Conservation (phyloP, 108 stramenopile genomes). For the Fragilaria crotonensis region DNA sequence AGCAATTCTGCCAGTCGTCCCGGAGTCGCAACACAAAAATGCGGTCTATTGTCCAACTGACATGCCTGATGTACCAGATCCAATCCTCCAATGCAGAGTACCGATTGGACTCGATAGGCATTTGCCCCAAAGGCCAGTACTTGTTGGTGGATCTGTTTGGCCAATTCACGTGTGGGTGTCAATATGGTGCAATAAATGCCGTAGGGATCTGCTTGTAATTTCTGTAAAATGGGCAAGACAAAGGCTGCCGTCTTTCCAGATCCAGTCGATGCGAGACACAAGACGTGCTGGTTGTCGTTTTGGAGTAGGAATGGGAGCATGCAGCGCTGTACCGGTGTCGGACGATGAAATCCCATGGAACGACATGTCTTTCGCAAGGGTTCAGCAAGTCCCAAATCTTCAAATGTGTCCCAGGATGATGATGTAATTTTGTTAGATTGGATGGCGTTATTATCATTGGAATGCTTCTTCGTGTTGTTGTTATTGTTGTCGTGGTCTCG, state of each 20-base stretch:
- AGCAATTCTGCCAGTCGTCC: conserved; percentile 88
- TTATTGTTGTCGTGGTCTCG: not conserved
- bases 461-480: not conserved
- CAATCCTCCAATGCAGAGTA: conserved; percentile 89
- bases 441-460: not conserved
- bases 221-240: conserved; percentile 82
- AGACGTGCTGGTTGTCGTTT: conserved; percentile 41
- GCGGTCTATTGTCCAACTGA: conserved; percentile 72
- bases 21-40: conserved; percentile 94
- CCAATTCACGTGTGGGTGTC: conserved; percentile 94
- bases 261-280: conserved; percentile 74
- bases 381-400: conserved; percentile 51
- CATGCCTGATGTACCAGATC: conserved; percentile 69
- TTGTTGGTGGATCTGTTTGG: conserved; percentile 95
- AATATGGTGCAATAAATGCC: conserved; percentile 90
- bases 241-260: conserved; percentile 92
- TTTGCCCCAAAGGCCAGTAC: conserved; percentile 83
- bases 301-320: conserved; percentile 61
- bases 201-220: conserved; percentile 78
- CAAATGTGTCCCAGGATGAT: conserved; percentile 47
- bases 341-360: conserved; percentile 49
- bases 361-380: conserved; percentile 64
- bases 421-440: not conserved
- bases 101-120: conserved; percentile 68
- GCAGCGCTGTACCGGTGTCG: conserved; percentile 67